Conservation (phyloP, 352 stramenopile species). For the Pythium aristosporum region DNA sequence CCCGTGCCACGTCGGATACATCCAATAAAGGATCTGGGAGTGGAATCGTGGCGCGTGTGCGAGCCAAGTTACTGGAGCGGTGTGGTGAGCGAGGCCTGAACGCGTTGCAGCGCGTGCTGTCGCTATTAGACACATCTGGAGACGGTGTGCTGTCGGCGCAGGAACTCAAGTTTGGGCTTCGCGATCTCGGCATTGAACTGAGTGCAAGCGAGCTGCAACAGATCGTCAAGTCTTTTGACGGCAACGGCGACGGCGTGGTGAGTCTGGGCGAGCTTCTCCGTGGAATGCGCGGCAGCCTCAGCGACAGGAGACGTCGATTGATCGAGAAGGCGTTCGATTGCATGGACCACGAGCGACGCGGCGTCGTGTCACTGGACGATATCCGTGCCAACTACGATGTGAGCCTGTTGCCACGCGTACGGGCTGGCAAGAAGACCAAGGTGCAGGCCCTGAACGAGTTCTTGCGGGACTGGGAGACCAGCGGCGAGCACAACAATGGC, state of each 20-base stretch:
- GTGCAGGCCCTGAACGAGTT: slow-evolving; percentile 63
- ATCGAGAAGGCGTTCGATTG: slow-evolving; percentile 54
- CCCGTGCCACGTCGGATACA: neutral
- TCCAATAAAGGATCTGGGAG: neutral
- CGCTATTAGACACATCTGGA: slow-evolving; percentile 43
- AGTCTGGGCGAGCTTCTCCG: slow-evolving; percentile 51
- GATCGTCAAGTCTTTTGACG: slow-evolving; percentile 47
- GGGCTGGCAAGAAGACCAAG: slow-evolving; percentile 55
- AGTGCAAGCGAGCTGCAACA: slow-evolving; percentile 32
- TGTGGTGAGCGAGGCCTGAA: slow-evolving; percentile 53
- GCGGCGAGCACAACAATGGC: slow-evolving; percentile 28
- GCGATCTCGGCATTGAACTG: slow-evolving; percentile 54
- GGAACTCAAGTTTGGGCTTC: slow-evolving; percentile 61
- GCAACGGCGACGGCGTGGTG: slow-evolving; percentile 50
- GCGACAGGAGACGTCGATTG: slow-evolving; percentile 30
- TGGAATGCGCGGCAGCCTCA: slow-evolving; percentile 43
- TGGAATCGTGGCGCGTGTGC: slow-evolving; percentile 31
- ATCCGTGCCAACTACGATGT: slow-evolving; percentile 74
- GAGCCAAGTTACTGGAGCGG: slow-evolving; percentile 33
- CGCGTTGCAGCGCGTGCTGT: slow-evolving; percentile 38
- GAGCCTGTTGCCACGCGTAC: slow-evolving; percentile 64
- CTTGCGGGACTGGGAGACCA: slow-evolving; percentile 63
- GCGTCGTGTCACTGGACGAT: slow-evolving; percentile 51
- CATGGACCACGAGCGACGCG: slow-evolving; percentile 44
- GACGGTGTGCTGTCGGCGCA: slow-evolving; percentile 42